These are phyloP conservation scores for Exsudoporus floridanus DNA, from an alignment of 1,284 basidiomycete species.

Conservation along the genomic window DNA sequence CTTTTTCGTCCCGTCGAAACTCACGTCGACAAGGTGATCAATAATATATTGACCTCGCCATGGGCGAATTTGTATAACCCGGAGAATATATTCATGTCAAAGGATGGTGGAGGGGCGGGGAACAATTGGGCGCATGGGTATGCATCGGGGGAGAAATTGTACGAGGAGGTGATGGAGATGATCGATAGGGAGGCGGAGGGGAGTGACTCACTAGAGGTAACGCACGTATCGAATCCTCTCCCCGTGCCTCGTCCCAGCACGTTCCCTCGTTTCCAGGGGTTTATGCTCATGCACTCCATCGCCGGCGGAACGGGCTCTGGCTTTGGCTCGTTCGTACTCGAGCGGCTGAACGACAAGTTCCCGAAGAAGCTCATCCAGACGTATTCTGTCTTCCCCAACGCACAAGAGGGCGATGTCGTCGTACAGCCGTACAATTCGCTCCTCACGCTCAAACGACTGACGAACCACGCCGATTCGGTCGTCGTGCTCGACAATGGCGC, in stretches of 20 bases:
- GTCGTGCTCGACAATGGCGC: conserved; percentile 98
- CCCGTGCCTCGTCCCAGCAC: neutral
- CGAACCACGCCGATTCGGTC: conserved; percentile 96
- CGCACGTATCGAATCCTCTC: conserved; percentile 14
- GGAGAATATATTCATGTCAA: conserved; percentile 94
- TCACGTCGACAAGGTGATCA: conserved; percentile 76
- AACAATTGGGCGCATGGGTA: conserved; percentile 99
- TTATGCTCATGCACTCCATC: conserved; percentile 99
- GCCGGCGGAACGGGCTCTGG: conserved; percentile 99
- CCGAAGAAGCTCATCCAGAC: conserved; percentile 99
- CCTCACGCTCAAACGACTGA: conserved; percentile 91
- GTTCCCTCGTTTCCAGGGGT: conserved; percentile 62
- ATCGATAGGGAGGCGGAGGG: conserved; percentile 98
- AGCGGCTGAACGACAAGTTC: conserved; percentile 95
- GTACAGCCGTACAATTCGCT: conserved; percentile 99
- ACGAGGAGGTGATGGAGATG: conserved; percentile 99
- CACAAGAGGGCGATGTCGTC: conserved; percentile 88
- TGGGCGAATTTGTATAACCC: conserved; percentile 96
- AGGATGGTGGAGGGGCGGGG: conserved; percentile 96
- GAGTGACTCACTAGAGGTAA: conserved; percentile 95
- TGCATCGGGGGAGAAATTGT: conserved; percentile 84
- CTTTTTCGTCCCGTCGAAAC: too few species aligned
- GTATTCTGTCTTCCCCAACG: conserved; percentile 98
- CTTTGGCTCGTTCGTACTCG: conserved; percentile 94
- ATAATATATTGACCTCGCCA: conserved; percentile 89